These are phyloP conservation scores for Hydnum rufescens DNA, from an alignment of 768 basidiomycete species.

Conservation along the genomic window DNA sequence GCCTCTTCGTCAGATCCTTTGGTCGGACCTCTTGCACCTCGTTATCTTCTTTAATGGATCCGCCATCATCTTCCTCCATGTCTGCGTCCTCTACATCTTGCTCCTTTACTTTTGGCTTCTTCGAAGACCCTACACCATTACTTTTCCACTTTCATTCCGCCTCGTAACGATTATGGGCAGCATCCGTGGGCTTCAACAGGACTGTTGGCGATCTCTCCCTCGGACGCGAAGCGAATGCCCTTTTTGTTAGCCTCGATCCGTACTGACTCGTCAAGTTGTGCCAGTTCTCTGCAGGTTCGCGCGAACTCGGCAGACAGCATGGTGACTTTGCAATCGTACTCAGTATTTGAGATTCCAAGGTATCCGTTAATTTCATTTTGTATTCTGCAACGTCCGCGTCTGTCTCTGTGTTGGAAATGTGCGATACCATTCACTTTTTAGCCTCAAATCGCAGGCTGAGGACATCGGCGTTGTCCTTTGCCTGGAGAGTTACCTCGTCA, in stretches of 20 bases:
- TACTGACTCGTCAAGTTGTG: slow-evolving; percentile 78
- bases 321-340: slow-evolving; percentile 83
- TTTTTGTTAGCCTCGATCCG: slow-evolving; percentile 93
- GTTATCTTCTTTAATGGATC: too few species aligned
- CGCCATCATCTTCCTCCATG: slow-evolving; percentile 23
- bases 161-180: slow-evolving; percentile 25
- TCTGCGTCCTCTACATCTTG: slow-evolving; percentile 14
- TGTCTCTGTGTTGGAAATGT: slow-evolving; percentile 19
- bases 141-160: too few species aligned
- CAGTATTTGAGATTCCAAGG: slow-evolving; percentile 95
- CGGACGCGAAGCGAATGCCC: slow-evolving; percentile 78
- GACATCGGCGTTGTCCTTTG: slow-evolving; percentile 74
- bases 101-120: slow-evolving; percentile 20
- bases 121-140: slow-evolving; percentile 5
- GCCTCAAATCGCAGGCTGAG: slow-evolving; percentile 82
- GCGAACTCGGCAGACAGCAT: slow-evolving; percentile 76
- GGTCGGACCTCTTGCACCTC: too few species aligned
- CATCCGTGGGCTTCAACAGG: slow-evolving; percentile 50
- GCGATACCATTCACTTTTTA: slow-evolving; percentile 31
- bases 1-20: slow-evolving; percentile 13
- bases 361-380: slow-evolving; percentile 99
- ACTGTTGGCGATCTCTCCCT: slow-evolving; percentile 93
- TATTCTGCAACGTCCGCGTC: slow-evolving; percentile 91
- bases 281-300: slow-evolving; percentile 83
- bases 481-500: slow-evolving; percentile 78